Evolutionary conservation across 805 yeast species (phyloP).

Genomic region (Hanseniaspora thailandica): DNA sequence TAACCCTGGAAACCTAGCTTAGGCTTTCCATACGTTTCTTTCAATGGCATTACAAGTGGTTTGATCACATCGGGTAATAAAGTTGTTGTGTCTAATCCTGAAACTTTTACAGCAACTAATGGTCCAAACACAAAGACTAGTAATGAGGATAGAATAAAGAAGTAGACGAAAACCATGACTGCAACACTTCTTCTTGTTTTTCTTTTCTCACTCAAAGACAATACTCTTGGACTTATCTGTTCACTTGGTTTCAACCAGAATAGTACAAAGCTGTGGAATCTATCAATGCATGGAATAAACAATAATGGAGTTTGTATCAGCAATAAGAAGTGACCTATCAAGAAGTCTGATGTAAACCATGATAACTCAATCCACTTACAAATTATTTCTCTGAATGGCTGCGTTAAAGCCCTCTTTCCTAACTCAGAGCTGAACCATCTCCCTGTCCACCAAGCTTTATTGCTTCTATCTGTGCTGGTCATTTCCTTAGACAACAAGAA

Average conservation of each 20-base stretch:
- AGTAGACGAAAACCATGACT: slow-evolving; percentile 30
- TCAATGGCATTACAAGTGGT: slow-evolving; percentile 36
- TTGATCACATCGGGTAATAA: slow-evolving; percentile 31
- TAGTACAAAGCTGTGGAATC: slow-evolving; percentile 47
- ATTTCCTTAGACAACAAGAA: slow-evolving; percentile 45
- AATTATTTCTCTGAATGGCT: slow-evolving; percentile 45
- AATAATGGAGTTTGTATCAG: slow-evolving; percentile 43
- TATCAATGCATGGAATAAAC: slow-evolving; percentile 45
- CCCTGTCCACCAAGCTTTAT: slow-evolving; percentile 63
- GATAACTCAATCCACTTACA: slow-evolving; percentile 50
- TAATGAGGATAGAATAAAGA: slow-evolving; percentile 25
- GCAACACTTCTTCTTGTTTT: slow-evolving; percentile 30
- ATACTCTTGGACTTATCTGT: slow-evolving; percentile 38
- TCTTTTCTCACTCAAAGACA: slow-evolving; percentile 35
- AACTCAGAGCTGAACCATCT: slow-evolving; percentile 48
- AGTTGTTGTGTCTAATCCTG: slow-evolving; percentile 32
- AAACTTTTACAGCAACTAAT: slow-evolving; percentile 26
- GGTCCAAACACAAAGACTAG: slow-evolving; percentile 34
- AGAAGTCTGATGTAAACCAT: slow-evolving; percentile 42
- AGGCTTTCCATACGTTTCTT: slow-evolving; percentile 12
- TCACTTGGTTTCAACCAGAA: slow-evolving; percentile 47
- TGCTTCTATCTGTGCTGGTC: slow-evolving; percentile 38
- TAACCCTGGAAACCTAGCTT: slow-evolving; percentile 3
- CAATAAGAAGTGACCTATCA: slow-evolving; percentile 42
- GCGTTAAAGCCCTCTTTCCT: slow-evolving; percentile 44